Base-by-base conservation (phyloP, 306 rosid species). In the Casuarina equisetifolia region DNA sequence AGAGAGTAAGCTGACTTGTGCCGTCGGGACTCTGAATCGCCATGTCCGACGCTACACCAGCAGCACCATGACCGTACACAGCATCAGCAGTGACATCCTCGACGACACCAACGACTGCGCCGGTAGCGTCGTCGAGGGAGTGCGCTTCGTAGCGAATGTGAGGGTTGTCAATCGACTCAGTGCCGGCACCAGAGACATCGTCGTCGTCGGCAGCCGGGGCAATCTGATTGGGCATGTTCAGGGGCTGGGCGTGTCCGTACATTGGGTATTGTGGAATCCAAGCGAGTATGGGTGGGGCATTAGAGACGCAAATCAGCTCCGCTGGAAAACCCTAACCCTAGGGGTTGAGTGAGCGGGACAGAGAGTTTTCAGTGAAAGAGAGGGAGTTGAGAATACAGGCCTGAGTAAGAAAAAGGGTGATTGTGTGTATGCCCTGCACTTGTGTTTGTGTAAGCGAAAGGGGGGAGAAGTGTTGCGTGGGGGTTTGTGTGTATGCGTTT, bases 1-100 rank as follows among this genome's bases (percentile, higher is more conserved):
- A 90, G 73, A 94, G 97, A 48, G 98, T 90, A 78, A 94, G 96
- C 87, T 94, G 97, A 69, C 90, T 91, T 58, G 92, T 78, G 57
- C 87, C 91, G 8, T 91, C 93, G 73, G 67, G 62, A 48, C 85
- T 89, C 43, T 81, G 93, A 45, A 79, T 69, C 35, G 83, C 78
- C 80, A 93, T 49, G 7, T 90, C 92, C 57, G 86, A 55, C 32
- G 51, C 46, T 17, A 19, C 71, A 61, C 71, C 86, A 9, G 53
- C 85, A 38, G 84, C 88, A 16, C 81, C 82, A 55, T 86, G 69
- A 52, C 38, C 86, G 63, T 85, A 90, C 5, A 86, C 89, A 25
- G 80, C 39, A 36, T 91, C 92, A 38, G 86, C 43, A 43, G 86
- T 62, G 62, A 86, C 89, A 67, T 85, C 96, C 9, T 90, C 91